These are phyloP conservation scores for Straminergon stramineum DNA, from an alignment of 225 moss, liverwort and hornwort genomes.

Conservation along the genomic window DNA sequence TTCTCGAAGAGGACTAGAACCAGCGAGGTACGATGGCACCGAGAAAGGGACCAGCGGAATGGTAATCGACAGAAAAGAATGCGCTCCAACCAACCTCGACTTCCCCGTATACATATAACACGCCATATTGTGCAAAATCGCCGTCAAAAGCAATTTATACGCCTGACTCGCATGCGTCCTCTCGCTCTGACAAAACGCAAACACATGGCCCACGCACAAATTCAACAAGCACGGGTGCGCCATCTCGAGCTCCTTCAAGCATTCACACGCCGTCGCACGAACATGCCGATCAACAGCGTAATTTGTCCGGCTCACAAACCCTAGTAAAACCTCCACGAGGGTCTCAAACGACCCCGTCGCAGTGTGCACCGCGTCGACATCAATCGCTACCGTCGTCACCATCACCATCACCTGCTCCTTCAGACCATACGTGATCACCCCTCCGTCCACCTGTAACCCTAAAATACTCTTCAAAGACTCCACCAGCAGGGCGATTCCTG, in stretches of 20 bases:
- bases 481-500: conserved; percentile 59
- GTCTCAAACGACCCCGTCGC: conserved; percentile 52
- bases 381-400: conserved; percentile 65
- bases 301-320: conserved; percentile 77
- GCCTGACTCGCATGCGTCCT: conserved; percentile 85
- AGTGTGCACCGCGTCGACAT: conserved; percentile 69
- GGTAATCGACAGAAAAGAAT: conserved; percentile 70
- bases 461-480: conserved; percentile 54
- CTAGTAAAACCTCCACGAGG: conserved; percentile 61
- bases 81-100: conserved; percentile 48
- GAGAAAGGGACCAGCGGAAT: conserved; percentile 79
- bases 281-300: conserved; percentile 69
- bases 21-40: conserved; percentile 64
- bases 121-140: conserved; percentile 83
- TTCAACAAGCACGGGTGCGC: conserved; percentile 82
- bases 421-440: conserved; percentile 27
- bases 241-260: conserved; percentile 91
- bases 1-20: conserved; percentile 27
- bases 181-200: conserved; percentile 69
- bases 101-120: conserved; percentile 66
- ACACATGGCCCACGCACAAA: conserved; percentile 68
- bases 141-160: conserved; percentile 80
- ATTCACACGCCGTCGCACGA: conserved; percentile 85
- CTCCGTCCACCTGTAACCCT: conserved; percentile 50
- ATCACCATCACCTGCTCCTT: conserved; percentile 97